Base-by-base conservation (phyloP, 441 rosid species). In the Melastoma candidum region DNA sequence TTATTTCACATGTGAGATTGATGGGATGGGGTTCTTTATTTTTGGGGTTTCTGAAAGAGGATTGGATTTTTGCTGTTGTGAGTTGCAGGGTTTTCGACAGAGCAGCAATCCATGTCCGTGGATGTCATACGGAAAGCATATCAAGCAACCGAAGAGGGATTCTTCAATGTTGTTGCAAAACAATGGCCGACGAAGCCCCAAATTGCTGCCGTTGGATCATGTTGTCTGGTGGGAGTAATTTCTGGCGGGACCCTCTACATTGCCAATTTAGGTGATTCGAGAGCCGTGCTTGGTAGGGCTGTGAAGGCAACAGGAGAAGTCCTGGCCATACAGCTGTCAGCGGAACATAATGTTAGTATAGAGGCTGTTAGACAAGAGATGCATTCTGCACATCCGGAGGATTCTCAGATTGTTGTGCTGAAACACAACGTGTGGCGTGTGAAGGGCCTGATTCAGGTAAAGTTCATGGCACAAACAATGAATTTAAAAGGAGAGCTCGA, bases 381-480 rank as follows among this genome's bases (percentile, higher is more conserved):
- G 83, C 78, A 64, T 43, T 78, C 83, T 50, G 62, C 68, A 72
- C 83, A 78, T 58, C 80, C 83, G 0, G 83, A 78, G 54, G 80
- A 78, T 61, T 63, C 80, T 2, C 80, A 66, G n/a, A 74, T 78
- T 10, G 83, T 78, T 47, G 71, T 78, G 45, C 53, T 78, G 17
- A 78, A 78, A 49, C 83, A 78, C 46, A 78, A 75, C 44, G 83
- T 78, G n/a, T 78, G 83, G 83, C 78, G 83, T 41, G 83, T 78
- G 46, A 78, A 78, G 44, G 83, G 83, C 43, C 69, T 78, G 53
- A 78, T 78, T 67, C 83, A 78, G 83, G 83, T 77, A 17, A n/a
- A 26, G 57, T 45, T 13, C 44, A 43, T 17, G 13, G 46, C 7
- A 36, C 8, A 4, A 36, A 36, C 41, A 36, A 36, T 36, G 0